A percentile compares a stretch with the other conserved stretches of the same genome.
phyloP scores from a whole-genome alignment of 1,284 basidiomycete species.

The Clitocybe nebularis region DNA sequence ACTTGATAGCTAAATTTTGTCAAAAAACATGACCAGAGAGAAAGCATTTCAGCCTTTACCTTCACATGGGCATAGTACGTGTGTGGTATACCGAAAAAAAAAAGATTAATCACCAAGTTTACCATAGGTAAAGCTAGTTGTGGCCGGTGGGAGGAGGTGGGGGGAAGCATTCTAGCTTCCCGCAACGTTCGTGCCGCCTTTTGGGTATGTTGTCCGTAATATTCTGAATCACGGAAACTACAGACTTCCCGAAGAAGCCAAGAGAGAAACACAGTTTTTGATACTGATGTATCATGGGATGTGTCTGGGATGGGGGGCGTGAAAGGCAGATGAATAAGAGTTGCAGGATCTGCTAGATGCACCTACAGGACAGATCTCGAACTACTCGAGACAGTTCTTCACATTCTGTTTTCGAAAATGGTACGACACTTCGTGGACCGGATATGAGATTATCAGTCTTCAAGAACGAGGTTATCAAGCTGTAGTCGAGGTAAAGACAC shows the following conservation, averaged over 20 bases:
- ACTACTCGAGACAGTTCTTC: slow-evolving; percentile 41
- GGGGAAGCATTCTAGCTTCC: slow-evolving; percentile 15
- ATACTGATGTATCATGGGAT: slow-evolving; percentile 27
- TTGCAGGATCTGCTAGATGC: not conserved
- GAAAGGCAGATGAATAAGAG: not conserved
- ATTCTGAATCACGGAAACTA: slow-evolving; percentile 42
- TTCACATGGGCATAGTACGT: slow-evolving; percentile 48
- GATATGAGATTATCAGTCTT: slow-evolving; percentile 47
- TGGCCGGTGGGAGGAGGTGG: slow-evolving; percentile 16
- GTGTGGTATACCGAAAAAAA: slow-evolving; percentile 51
- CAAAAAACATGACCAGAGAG: not conserved
- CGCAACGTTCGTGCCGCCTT: slow-evolving; percentile 27
- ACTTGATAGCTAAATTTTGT: slow-evolving; percentile 28
- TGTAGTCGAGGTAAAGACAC: not conserved
- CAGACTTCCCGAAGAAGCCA: slow-evolving; percentile 48
- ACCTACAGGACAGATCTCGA: slow-evolving; percentile 27
- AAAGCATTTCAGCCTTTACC: no score
- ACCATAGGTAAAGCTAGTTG: slow-evolving; percentile 24
- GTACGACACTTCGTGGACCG: slow-evolving; percentile 37
- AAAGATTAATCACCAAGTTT: slow-evolving; percentile 33
- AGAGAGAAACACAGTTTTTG: slow-evolving; percentile 40
- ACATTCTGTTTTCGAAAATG: slow-evolving; percentile 51
- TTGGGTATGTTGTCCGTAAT: slow-evolving; percentile 38
- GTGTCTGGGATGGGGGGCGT: slow-evolving; percentile 21
- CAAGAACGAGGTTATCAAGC: slow-evolving; percentile 2